Base-by-base conservation (phyloP, 2,329 filamentous ascomycete genomes). In the Grosmannia serpens region DNA sequence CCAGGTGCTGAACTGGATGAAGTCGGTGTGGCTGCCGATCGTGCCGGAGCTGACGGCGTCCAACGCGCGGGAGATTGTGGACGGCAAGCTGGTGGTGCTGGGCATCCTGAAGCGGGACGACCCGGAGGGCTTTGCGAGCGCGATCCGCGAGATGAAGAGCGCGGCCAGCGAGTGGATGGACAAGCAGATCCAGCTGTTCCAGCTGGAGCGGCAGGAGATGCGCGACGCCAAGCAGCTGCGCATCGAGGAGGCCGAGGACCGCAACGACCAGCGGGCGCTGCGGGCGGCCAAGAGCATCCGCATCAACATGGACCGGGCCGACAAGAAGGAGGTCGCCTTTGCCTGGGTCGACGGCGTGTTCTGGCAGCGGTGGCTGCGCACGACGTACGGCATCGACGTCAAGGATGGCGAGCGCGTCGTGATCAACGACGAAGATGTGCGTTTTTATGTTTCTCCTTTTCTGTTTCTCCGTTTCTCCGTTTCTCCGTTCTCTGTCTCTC, bases 131-230 rank as follows among this genome's bases (percentile, higher is more conserved):
- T 96, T 96, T 70, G 75, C 83, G 55, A 79, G 80, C 59, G 88
- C 89, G 29, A 88, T 89, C 70, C 85, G 87, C 38, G 95, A 99
- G 73, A 85, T 99, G 74, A 97, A 97, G 81, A 92, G 87, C 64
- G 94, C 94, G 1, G 94, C 94, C 10, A 81, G 91, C 61, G 94
- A 97, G 71, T 99, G 94, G 91, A 96, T 97, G 82, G 92, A 97
- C 71, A 94, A 95, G 74, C 89, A 96, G 72, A 87, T 89, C 22
- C 86, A 92, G 65, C 80, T 90, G 46, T 96, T 96, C 78, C 89
- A 96, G 70, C 83, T 95, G 20, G 92, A 97, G 73, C 81, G 92
- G 59, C 90, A 96, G 74, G 94, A 96, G 71, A 79, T 96, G 54
- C 86, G 94, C 56, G 91, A 97, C 71, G 86, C 91, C 6, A 99